phyloP scores from a whole-genome alignment of 1,139 yeast genomes.

The Casaregolazyma lundiana region DNA sequence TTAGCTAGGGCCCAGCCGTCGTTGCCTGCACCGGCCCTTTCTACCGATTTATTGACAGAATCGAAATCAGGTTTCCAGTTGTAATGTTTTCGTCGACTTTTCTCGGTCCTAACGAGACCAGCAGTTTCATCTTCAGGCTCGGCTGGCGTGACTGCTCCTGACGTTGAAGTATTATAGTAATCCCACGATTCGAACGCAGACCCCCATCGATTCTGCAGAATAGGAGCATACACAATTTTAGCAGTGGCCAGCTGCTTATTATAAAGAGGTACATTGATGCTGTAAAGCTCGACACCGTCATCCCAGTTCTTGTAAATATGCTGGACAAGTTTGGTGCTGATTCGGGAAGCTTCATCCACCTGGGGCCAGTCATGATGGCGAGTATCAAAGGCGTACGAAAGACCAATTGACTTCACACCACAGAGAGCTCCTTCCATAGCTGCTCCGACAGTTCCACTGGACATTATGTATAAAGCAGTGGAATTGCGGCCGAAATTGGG shows the following conservation, averaged over 20 bases:
- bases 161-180: slow-evolving; percentile 17
- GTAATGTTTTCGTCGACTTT: slow-evolving; percentile 38
- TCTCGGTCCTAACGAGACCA: slow-evolving; percentile 19
- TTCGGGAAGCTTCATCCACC: slow-evolving; percentile 61
- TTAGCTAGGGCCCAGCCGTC: slow-evolving; percentile 45
- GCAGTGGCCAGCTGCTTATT: slow-evolving; percentile 49
- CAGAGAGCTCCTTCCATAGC: slow-evolving; percentile 91
- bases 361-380: slow-evolving; percentile 50
- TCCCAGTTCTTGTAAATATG: slow-evolving; percentile 58
- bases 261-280: slow-evolving; percentile 77
- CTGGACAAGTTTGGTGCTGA: slow-evolving; percentile 59
- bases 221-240: slow-evolving; percentile 66
- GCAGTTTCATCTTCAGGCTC: slow-evolving; percentile 35
- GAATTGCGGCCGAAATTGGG: slow-evolving; percentile 95
- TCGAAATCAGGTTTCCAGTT: slow-evolving; percentile 83
- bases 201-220: slow-evolving; percentile 75
- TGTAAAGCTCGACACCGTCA: slow-evolving; percentile 60
- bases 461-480: slow-evolving; percentile 79
- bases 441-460: slow-evolving; percentile 97
- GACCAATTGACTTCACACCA: slow-evolving; percentile 69
- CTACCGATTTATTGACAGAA: slow-evolving; percentile 58
- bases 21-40: slow-evolving; percentile 44
- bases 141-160: slow-evolving; percentile 23
- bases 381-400: slow-evolving; percentile 71
- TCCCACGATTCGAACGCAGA: slow-evolving; percentile 44